phyloP scores from a whole-genome alignment of 495 filamentous ascomycete genomes.

The Aspergillus cristatus region DNA sequence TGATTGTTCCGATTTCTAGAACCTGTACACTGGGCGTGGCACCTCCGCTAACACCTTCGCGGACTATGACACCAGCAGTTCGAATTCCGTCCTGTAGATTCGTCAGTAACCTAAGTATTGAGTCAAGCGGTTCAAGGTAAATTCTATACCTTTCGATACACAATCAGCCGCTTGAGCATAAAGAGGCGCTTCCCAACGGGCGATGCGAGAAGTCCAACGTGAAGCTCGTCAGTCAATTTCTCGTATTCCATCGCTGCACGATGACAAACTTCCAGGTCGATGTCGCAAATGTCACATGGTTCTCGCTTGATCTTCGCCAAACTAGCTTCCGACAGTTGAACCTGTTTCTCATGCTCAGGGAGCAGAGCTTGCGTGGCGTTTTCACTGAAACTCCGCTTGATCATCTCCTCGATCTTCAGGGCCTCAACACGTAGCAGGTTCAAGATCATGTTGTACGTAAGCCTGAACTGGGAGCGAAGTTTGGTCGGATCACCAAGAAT shows the following conservation, averaged over 20 bases:
- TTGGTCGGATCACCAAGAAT: slow-evolving; percentile 94
- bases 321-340: slow-evolving; percentile 87
- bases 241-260: slow-evolving; percentile 69
- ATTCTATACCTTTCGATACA: slow-evolving; percentile 50
- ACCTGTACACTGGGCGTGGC: slow-evolving; percentile 60
- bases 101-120: slow-evolving; percentile 11
- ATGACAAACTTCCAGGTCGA: slow-evolving; percentile 69
- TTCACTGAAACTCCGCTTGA: slow-evolving; percentile 97
- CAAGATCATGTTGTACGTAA: slow-evolving; percentile 99
- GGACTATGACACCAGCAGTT: slow-evolving; percentile 69
- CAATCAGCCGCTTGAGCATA: slow-evolving; percentile 58
- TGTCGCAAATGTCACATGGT: slow-evolving; percentile 71
- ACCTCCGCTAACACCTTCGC: slow-evolving; percentile 57
- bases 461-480: slow-evolving; percentile 86
- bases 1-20: slow-evolving; percentile 58
- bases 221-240: slow-evolving; percentile 61
- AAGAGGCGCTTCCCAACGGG: slow-evolving; percentile 78
- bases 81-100: slow-evolving; percentile 57
- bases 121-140: background rate
- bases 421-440: slow-evolving; percentile 94
- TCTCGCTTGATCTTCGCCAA: slow-evolving; percentile 83
- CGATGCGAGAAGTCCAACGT: slow-evolving; percentile 58
- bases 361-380: slow-evolving; percentile 95
- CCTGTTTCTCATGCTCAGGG: slow-evolving; percentile 88
- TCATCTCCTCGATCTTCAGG: slow-evolving; percentile 99